These are phyloP conservation scores for Papilionanthe hybrid DNA, from an alignment of 116 monocot genomes.

Conservation along the genomic window DNA sequence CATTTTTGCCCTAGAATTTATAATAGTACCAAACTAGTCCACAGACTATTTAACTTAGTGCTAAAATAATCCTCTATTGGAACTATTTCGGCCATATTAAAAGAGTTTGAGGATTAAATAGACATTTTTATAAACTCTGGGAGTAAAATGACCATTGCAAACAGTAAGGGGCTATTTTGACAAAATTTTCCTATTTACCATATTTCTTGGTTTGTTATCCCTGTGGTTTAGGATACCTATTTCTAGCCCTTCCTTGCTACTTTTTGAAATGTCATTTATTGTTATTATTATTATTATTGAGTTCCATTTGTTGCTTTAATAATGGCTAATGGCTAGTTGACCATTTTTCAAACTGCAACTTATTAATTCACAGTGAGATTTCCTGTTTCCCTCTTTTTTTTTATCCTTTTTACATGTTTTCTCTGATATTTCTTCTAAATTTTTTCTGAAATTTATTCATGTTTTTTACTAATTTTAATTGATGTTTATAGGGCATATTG, in stretches of 20 bases:
- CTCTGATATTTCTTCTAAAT: not conserved
- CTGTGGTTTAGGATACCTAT: not conserved
- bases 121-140: too few species aligned
- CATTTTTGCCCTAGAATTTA: too few species aligned
- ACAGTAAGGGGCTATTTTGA: too few species aligned
- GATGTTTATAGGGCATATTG: slow-evolving; percentile 53
- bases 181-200: not conserved
- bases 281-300: not conserved
- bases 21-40: too few species aligned
- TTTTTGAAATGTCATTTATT: not conserved
- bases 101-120: too few species aligned
- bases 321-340: not conserved
- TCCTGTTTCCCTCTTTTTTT: not conserved
- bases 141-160: too few species aligned
- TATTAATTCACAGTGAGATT: not conserved
- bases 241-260: not conserved
- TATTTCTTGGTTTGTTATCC: not conserved
- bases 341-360: not conserved
- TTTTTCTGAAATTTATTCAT: not conserved
- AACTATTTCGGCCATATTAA: too few species aligned
- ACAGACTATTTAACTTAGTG: too few species aligned
- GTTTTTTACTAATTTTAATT: not conserved
- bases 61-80: too few species aligned
- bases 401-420: not conserved
- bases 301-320: not conserved